Base-by-base conservation (phyloP, 1,284 basidiomycete species). In the Moesziomyces antarcticus region DNA sequence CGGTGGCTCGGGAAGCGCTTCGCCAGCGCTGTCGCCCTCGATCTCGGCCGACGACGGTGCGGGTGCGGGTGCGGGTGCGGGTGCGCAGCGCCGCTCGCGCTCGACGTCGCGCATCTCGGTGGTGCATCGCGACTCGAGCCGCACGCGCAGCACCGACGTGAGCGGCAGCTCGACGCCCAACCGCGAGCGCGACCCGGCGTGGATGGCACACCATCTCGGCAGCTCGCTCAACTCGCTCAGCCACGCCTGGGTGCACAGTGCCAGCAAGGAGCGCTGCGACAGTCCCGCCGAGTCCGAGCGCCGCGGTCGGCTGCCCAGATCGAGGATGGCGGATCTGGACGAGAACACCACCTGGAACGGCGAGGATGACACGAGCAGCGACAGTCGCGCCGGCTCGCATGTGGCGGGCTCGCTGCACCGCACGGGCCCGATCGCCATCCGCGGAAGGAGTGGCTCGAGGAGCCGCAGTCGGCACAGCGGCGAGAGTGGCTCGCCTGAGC, bases 261-360 rank as follows among this genome's bases (percentile, higher is more conserved):
- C 30, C 24, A 35, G 33, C n/a, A 61, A 51, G 41, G 57, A 69
- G 46, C 65, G 71, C 24, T 65, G 65, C 49, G 72, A 74, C 40
- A 74, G 72, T 16, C 72, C 72, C 5, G 62, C 66, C 13, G 72
- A 74, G 0, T 74, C 72, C 1, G 72, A 74, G 47, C 62, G 72
- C 13, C 72, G 67, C 20, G 66, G 72, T 11, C 66, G 65, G 14
- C 27, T 65, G 51, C 57, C 72, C 4, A 43, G 62, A 20, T 62
- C 58, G 22, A 44, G 72, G 18, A 74, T 74, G 72, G 72, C 65
- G 3, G 72, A 74, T 42, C 56, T 74, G 7, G 72, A 74, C 50
- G 72, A 74, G 52, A 74, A 74, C 57, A 62, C 67, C 16, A 74
- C 59, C 0, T 74, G 72, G 72, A 74, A 57, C n/a, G 71, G 61